Base-by-base conservation (phyloP, 1,284 basidiomycete species). In the Pseudozyma pruni region DNA sequence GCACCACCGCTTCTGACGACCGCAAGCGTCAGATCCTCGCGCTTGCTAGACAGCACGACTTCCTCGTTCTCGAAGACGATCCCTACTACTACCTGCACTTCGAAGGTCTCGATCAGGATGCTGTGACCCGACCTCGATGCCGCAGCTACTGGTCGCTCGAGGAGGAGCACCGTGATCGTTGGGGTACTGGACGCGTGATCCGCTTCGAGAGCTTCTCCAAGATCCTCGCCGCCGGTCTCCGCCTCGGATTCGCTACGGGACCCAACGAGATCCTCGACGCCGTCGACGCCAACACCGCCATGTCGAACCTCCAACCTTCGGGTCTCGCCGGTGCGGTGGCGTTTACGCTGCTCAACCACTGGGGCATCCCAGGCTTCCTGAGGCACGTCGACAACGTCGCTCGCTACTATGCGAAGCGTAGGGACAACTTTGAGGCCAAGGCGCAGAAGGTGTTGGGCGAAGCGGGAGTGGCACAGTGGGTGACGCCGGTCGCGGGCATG, bases 181-280 rank as follows among this genome's bases (percentile, higher is more conserved):
- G 72, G 59, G 76, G 78, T 3, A 74, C 61, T 1, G 81, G 81
- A 8, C 68, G 78, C 2, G 81, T 83, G 0, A 34, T 82, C 20
- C 74, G 81, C 14, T 78, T 80, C 62, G 77, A 82, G 42, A 76
- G 72, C 46, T 70, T 96, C 63, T 92, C 90, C 54, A 97, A 76
- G 57, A 72, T 81, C 41, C 51, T 82, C 9, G 72, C 75, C 2
- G 76, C 73, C 42, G 83, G 84, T 11, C 79, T 85, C 59, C 79
- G 84, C 9, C 47, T 93, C 67, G 94, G 93, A 11, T 94, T 91
- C 81, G 88, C 88, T 0, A 89, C 90, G 4, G 94, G 92, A 0
- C 93, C 94, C 10, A 86, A 86, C 51, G 84, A 86, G 13, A 85
- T 98, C 40, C 78, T 95, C 16, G 85, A 89, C 50, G 89, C 89